phyloP scores from a whole-genome alignment of 1,284 basidiomycete genomes.

The Psilocybe mexicana region DNA sequence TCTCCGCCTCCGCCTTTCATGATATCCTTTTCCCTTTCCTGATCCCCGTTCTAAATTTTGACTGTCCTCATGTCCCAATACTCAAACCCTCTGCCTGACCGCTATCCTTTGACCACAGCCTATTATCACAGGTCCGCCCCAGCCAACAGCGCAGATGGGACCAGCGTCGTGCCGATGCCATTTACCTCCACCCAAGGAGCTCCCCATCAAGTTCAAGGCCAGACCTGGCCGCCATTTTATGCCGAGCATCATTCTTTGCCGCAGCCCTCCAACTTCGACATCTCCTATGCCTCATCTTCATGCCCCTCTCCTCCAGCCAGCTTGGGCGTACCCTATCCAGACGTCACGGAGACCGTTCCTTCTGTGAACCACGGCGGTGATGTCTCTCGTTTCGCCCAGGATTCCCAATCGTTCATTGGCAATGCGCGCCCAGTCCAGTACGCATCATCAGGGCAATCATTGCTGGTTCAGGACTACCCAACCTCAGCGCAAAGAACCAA shows the following conservation, averaged over 20 bases:
- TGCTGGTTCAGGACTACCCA: slow-evolving; percentile 10
- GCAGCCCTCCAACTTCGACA: slow-evolving; percentile 2
- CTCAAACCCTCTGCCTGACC: slow-evolving; percentile 12
- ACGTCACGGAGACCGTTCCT: not conserved
- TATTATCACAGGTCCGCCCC: slow-evolving; percentile 13
- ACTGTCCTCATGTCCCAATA: slow-evolving; percentile 18
- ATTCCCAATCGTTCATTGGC: not conserved
- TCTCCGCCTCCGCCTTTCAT: slow-evolving; percentile 14
- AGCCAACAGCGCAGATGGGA: not conserved
- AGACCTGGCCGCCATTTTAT: slow-evolving; percentile 16
- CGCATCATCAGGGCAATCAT: slow-evolving; percentile 1
- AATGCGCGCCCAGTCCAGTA: slow-evolving; percentile 5
- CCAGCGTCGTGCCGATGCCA: slow-evolving; percentile 3
- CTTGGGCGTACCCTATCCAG: slow-evolving; percentile 8
- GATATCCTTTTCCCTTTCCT: slow-evolving; percentile 22
- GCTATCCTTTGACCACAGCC: slow-evolving; percentile 7
- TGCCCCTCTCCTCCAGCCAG: slow-evolving; percentile 2
- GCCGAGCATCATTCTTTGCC: slow-evolving; percentile 8
- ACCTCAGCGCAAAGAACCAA: slow-evolving; percentile 11
- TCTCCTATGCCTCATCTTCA: slow-evolving; percentile 5
- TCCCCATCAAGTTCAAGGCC: slow-evolving; percentile 7
- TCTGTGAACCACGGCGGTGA: not conserved
- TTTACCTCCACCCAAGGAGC: slow-evolving; percentile 4
- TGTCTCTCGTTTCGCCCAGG: not conserved
- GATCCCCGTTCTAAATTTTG: slow-evolving; percentile 16